Evolutionary conservation across 805 yeast species (phyloP).

Genomic region (Maudiozyma turicensis): DNA sequence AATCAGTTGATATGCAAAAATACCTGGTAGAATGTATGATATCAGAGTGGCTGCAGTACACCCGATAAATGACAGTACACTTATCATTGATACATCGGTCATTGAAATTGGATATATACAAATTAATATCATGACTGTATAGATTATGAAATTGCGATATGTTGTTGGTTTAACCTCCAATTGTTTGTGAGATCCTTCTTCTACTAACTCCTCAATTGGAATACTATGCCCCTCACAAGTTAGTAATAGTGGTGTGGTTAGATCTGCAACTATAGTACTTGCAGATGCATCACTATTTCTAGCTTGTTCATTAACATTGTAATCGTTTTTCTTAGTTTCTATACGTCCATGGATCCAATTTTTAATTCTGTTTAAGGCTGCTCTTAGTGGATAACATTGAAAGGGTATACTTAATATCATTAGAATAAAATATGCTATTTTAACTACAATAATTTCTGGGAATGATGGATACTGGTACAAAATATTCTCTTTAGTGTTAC

Average conservation of each 20-base stretch:
- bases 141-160: slow-evolving; percentile 34
- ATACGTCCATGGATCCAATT: slow-evolving; percentile 32
- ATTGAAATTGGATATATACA: slow-evolving; percentile 47
- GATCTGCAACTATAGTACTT: not conserved
- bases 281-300: slow-evolving; percentile 1
- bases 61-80: slow-evolving; percentile 62
- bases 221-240: slow-evolving; percentile 2
- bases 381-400: slow-evolving; percentile 82
- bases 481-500: slow-evolving; percentile 64
- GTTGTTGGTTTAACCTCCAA: slow-evolving; percentile 11
- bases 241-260: slow-evolving; percentile 2
- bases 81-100: slow-evolving; percentile 50
- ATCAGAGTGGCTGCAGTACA: slow-evolving; percentile 74
- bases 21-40: slow-evolving; percentile 66
- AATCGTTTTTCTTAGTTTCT: not conserved
- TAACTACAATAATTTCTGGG: slow-evolving; percentile 57
- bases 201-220: slow-evolving; percentile 17
- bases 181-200: slow-evolving; percentile 8
- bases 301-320: not conserved
- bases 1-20: slow-evolving; percentile 44
- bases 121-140: slow-evolving; percentile 39
- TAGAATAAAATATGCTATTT: slow-evolving; percentile 66
- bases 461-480: slow-evolving; percentile 63
- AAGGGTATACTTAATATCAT: slow-evolving; percentile 76
- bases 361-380: slow-evolving; percentile 62